phyloP scores from a whole-genome alignment of 2,329 filamentous ascomycete genomes.

The Aspergillus novoparasiticus region DNA sequence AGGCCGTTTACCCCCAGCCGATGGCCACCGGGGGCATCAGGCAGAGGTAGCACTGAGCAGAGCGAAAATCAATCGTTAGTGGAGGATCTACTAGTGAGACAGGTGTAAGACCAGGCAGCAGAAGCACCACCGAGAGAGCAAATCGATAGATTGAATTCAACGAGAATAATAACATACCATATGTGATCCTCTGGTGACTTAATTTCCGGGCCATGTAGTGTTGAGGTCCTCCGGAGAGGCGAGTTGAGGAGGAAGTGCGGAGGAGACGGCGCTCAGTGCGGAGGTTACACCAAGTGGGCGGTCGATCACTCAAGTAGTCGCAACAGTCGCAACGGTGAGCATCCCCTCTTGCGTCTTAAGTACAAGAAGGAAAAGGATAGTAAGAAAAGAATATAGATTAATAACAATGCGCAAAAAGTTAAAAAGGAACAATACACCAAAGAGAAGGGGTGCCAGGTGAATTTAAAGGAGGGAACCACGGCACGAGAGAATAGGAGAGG shows the following conservation, averaged over 20 bases:
- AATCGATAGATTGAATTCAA: slow-evolving; percentile 1
- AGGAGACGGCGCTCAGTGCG: slow-evolving; percentile 21
- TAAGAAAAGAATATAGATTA: not conserved
- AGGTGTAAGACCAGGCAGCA: not conserved
- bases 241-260: slow-evolving; percentile 22
- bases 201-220: slow-evolving; percentile 66
- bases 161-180: slow-evolving; percentile 55
- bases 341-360: slow-evolving; percentile 8
- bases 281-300: slow-evolving; percentile 19
- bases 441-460: slow-evolving; percentile 9
- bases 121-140: slow-evolving; percentile 10
- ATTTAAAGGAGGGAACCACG: not conserved
- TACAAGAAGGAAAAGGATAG: not conserved
- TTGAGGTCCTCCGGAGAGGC: slow-evolving; percentile 19
- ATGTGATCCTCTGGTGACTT: slow-evolving; percentile 68
- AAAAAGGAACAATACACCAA: not conserved
- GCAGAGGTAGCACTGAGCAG: slow-evolving; percentile 67
- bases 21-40: slow-evolving; percentile 79
- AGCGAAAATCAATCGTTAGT: slow-evolving; percentile 9
- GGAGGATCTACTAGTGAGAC: slow-evolving; percentile 2
- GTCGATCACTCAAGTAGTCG: slow-evolving; percentile 20
- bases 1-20: slow-evolving; percentile 93
- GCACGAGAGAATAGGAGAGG: no score
- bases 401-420: not conserved
- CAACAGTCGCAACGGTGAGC: not conserved